A percentile compares a stretch with the other conserved stretches of the same genome.
Conservation (phyloP, 257 asterid species). For the Thymus mandschuricus region DNA sequence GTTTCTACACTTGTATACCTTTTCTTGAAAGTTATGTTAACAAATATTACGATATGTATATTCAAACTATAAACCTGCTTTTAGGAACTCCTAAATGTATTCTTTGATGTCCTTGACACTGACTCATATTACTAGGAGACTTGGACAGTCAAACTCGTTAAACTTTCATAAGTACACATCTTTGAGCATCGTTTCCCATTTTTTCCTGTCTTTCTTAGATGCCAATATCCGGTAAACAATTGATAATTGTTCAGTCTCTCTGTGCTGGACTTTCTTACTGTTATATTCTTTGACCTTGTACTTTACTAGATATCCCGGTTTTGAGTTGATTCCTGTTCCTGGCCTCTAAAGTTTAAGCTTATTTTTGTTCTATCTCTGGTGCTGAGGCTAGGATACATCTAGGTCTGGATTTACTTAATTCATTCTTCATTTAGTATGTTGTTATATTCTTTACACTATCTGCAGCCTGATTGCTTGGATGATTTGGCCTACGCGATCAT, state of each 20-base stretch:
- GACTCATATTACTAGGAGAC: too few relatives aligned
- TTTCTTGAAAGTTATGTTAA: not conserved
- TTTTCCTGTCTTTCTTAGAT: not conserved
- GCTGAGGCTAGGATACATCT: not conserved
- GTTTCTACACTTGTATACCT: not conserved
- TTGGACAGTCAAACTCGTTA: too few relatives aligned
- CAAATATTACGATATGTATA: not conserved
- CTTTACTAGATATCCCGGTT: not conserved
- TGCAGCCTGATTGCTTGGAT: conserved; percentile 83
- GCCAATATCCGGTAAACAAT: not conserved
- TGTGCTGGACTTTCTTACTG: not conserved
- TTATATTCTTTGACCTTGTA: not conserved
- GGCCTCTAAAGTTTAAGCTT: not conserved
- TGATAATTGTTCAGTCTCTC: not conserved
- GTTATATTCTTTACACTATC: not conserved
- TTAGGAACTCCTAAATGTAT: not conserved
- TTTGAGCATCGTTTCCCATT: not conserved
- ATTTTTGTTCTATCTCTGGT: not conserved
- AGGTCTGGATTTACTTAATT: not conserved
- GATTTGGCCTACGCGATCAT: conserved; percentile 84
- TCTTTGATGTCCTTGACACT: too few relatives aligned
- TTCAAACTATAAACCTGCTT: not conserved
- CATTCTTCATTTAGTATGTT: not conserved
- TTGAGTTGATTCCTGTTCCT: conserved; percentile 10
- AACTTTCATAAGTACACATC: too few relatives aligned